phyloP scores from a whole-genome alignment of 345 rosid species.

The Punica granatum region DNA sequence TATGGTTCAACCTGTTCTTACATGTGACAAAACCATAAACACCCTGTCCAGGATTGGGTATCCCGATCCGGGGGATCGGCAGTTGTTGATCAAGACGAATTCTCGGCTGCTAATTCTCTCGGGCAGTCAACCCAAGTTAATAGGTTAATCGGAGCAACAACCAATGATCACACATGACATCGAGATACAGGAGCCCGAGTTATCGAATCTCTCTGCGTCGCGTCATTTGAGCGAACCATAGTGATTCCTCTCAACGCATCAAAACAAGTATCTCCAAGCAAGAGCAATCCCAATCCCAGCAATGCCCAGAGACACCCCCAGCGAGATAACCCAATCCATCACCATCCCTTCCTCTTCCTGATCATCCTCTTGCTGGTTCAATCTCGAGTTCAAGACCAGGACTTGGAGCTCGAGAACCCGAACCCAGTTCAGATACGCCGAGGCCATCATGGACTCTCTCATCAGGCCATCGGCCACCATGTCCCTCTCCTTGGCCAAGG shows the following conservation, averaged over 20 bases:
- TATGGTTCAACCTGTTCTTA: too few species aligned
- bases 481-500: slow-evolving; percentile 34
- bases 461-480: slow-evolving; percentile 23
- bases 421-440: slow-evolving; percentile 41
- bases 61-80: background rate
- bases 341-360: slow-evolving; percentile 4
- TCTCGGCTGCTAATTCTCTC: too few species aligned
- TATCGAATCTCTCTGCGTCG: background rate
- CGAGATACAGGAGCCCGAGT: too few species aligned
- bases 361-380: slow-evolving; percentile 8
- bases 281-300: slow-evolving; percentile 36
- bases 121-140: too few species aligned
- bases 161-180: too few species aligned
- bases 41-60: too few species aligned
- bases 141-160: too few species aligned
- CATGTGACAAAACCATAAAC: too few species aligned
- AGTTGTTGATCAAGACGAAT: too few species aligned
- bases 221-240: background rate
- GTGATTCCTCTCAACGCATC: too few species aligned
- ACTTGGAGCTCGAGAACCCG: slow-evolving; percentile 45
- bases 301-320: slow-evolving; percentile 20
- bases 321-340: slow-evolving; percentile 26
- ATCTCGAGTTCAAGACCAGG: slow-evolving; percentile 17
- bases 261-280: slow-evolving; percentile 13
- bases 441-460: slow-evolving; percentile 30